Percentiles rank a stretch among this genome's conserved stretches.
Evolutionary conservation across 495 filamentous ascomycete genomes (phyloP).

Genomic region (Daldinia grandis): DNA sequence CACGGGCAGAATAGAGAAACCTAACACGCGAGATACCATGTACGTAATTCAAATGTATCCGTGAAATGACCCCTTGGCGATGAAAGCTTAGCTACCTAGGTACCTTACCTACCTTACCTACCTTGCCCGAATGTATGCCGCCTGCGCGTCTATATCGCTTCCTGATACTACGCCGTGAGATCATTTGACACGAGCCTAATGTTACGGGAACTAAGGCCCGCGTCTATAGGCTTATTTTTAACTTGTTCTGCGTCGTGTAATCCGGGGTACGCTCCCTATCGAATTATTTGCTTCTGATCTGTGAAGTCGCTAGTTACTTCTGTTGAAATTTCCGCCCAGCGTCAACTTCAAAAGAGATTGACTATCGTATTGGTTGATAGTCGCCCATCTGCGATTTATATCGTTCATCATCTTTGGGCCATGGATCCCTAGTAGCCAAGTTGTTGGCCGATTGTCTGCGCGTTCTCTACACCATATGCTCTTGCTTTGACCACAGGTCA

Average conservation of each 20-base stretch:
- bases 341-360: slow-evolving; percentile 19
- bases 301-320: background rate
- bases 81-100: slow-evolving; percentile 21
- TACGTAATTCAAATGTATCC: slow-evolving; percentile 36
- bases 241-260: slow-evolving; percentile 5
- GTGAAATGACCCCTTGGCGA: slow-evolving; percentile 7
- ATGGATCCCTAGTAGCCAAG: slow-evolving; percentile 4
- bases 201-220: slow-evolving; percentile 23
- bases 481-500: background rate
- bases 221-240: slow-evolving; percentile 13
- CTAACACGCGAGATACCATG: slow-evolving; percentile 16
- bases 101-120: no score
- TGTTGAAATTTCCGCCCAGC: slow-evolving; percentile 2
- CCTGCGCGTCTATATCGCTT: slow-evolving; percentile 32
- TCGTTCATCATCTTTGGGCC: slow-evolving; percentile 5
- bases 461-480: slow-evolving; percentile 22
- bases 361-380: slow-evolving; percentile 18
- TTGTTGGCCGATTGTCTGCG: slow-evolving; percentile 14
- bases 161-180: slow-evolving; percentile 35
- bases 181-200: slow-evolving; percentile 27
- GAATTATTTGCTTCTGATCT: background rate
- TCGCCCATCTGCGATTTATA: slow-evolving; percentile 9
- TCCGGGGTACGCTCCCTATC: slow-evolving; percentile 8
- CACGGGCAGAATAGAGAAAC: slow-evolving; percentile 14
- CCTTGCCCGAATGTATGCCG: slow-evolving; percentile 6